Percentiles rank a stretch among this genome's conserved stretches.
Conservation (phyloP, 2,329 filamentous ascomycete species). For the Sclerotinia trifoliorum region DNA sequence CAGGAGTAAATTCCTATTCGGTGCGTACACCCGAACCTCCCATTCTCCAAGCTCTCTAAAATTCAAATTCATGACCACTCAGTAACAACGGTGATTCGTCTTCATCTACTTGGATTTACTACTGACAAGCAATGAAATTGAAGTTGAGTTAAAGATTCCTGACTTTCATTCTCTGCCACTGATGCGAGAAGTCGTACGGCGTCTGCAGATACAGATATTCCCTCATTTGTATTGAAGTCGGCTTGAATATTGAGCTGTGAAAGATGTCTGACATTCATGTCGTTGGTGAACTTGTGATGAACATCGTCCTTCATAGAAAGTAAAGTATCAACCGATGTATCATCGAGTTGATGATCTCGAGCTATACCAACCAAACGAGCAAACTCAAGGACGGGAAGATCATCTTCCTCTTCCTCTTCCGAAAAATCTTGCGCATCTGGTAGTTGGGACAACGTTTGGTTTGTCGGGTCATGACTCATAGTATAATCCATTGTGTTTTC, state of each 20-base stretch:
- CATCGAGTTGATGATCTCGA: slow-evolving; percentile 30
- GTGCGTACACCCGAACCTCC: too few species aligned
- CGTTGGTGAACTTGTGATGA: neutral
- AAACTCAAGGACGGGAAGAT: slow-evolving; percentile 35
- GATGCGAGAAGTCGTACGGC: slow-evolving; percentile 31
- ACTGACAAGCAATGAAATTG: slow-evolving; percentile 19
- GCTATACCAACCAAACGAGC: slow-evolving; percentile 36
- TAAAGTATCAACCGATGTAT: slow-evolving; percentile 27
- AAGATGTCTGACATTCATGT: slow-evolving; percentile 27
- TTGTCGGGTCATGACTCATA: neutral
- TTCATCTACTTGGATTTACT: slow-evolving; percentile 22
- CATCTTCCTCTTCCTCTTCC: slow-evolving; percentile 24
- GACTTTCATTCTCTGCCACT: slow-evolving; percentile 23
- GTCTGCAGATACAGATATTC: slow-evolving; percentile 31
- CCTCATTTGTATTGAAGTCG: slow-evolving; percentile 30
- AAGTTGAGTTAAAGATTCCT: slow-evolving; percentile 24
- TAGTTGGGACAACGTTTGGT: neutral
- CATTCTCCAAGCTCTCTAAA: too few species aligned
- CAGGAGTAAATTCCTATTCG: too few species aligned
- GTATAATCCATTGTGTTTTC: neutral
- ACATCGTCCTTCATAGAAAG: slow-evolving; percentile 22
- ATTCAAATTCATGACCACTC: slow-evolving; percentile 36
- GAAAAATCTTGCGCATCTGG: neutral
- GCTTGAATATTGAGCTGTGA: slow-evolving; percentile 27
- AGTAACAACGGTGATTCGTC: slow-evolving; percentile 37